A percentile compares a stretch with the other conserved stretches of the same genome.
Conservation (phyloP, 108 stramenopile species). For the Conticribra weissflogii region DNA sequence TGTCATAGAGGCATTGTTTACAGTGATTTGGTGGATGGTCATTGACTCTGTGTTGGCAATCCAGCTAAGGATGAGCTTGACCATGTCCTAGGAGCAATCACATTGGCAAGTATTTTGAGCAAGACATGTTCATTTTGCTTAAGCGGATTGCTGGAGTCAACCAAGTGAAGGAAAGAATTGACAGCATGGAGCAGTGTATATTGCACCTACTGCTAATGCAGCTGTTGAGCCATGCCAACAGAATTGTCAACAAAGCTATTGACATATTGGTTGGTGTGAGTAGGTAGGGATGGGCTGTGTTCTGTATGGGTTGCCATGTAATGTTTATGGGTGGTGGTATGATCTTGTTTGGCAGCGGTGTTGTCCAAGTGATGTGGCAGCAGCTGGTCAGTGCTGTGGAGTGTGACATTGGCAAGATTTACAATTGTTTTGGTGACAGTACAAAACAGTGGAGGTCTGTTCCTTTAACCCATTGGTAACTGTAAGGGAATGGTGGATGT, state of each 20-base stretch:
- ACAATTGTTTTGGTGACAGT: conserved; percentile 45
- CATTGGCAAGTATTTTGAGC: conserved; percentile 16
- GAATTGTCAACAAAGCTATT: conserved; percentile 2
- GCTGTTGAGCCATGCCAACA: not conserved
- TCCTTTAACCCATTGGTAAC: too few relatives aligned
- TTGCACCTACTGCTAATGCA: not conserved
- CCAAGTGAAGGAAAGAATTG: conserved; percentile 11
- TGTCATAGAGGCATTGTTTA: not conserved
- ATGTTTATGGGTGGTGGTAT: not conserved
- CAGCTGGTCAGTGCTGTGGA: too few relatives aligned
- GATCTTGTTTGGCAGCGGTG: not conserved
- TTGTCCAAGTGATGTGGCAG: not conserved
- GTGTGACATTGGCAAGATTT: conserved; percentile 17
- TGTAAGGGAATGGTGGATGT: too few relatives aligned
- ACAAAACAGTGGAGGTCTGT: conserved; percentile 34
- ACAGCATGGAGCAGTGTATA: conserved; percentile 12
- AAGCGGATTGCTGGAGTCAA: not conserved
- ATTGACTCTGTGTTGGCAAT: not conserved
- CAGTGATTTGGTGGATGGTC: conserved; percentile 2
- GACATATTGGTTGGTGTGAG: too few relatives aligned
- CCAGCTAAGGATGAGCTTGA: conserved; percentile 12
- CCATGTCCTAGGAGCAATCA: conserved; percentile 5
- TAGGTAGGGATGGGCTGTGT: not conserved
- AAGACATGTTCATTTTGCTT: conserved; percentile 2
- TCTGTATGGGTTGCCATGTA: not conserved